A percentile compares a stretch with the other conserved stretches of the same genome.
These are phyloP conservation scores for Dendrobium huoshanense DNA, from an alignment of 106 monocot genomes.

Conservation along the genomic window DNA sequence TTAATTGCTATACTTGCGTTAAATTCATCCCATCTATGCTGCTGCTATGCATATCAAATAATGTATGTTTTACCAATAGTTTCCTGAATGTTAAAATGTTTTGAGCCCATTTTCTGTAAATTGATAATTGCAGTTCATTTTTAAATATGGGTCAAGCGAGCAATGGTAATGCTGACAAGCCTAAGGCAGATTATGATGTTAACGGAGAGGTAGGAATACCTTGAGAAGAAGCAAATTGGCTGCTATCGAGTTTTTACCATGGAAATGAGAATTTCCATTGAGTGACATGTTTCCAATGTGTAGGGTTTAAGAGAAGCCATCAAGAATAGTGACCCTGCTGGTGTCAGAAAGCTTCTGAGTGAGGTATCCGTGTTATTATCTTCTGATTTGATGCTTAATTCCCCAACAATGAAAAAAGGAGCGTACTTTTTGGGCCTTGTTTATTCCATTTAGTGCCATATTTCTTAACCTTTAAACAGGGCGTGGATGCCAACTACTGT, in stretches of 20 bases:
- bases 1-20: neutral
- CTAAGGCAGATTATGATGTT: slow-evolving; percentile 58
- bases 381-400: neutral
- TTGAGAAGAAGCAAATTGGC: neutral
- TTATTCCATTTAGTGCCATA: neutral
- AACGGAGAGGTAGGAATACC: slow-evolving; percentile 50
- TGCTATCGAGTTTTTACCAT: neutral
- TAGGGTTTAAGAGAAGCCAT: slow-evolving; percentile 98
- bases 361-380: slow-evolving; percentile 28
- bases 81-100: neutral
- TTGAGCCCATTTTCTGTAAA: neutral
- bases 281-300: slow-evolving; percentile 1
- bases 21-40: neutral
- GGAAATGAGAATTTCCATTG: neutral
- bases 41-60: neutral
- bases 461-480: slow-evolving; percentile 15
- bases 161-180: slow-evolving; percentile 32
- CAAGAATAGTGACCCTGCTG: slow-evolving; percentile 59
- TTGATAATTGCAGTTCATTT: slow-evolving; percentile 51
- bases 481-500: slow-evolving; percentile 87
- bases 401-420: neutral
- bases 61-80: neutral
- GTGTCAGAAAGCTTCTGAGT: slow-evolving; percentile 67
- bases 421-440: neutral
- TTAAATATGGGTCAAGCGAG: slow-evolving; percentile 51